Evolutionary conservation across 2,329 filamentous ascomycete species (phyloP).

Genomic region (Microcyclospora tardicrescens): DNA sequence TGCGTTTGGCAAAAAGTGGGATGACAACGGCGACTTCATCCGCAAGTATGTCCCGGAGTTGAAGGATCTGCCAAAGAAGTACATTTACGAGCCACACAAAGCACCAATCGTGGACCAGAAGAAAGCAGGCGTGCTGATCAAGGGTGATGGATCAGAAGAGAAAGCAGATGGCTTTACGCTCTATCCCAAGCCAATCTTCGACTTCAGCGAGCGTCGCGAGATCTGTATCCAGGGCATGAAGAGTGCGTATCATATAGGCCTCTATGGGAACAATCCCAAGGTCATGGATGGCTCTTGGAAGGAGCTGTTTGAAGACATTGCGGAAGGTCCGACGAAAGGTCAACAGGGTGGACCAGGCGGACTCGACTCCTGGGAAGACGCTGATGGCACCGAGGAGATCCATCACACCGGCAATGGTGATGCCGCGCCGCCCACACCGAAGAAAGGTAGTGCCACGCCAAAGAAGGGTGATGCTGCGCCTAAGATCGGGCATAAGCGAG

Average conservation of each 20-base stretch:
- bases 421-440: slow-evolving; percentile 1
- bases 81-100: slow-evolving; percentile 71
- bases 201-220: slow-evolving; percentile 50
- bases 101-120: slow-evolving; percentile 56
- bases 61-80: slow-evolving; percentile 48
- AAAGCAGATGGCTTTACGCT: slow-evolving; percentile 30
- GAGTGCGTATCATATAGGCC: slow-evolving; percentile 50
- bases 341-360: slow-evolving; percentile 27
- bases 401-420: slow-evolving; percentile 5
- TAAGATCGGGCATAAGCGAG: slow-evolving; percentile 19
- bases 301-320: slow-evolving; percentile 34
- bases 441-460: slow-evolving; percentile 1
- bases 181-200: slow-evolving; percentile 68
- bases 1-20: slow-evolving; percentile 64
- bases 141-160: slow-evolving; percentile 34
- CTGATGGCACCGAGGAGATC: slow-evolving; percentile 11
- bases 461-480: slow-evolving; percentile 3
- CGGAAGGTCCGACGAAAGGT: slow-evolving; percentile 33
- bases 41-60: slow-evolving; percentile 56
- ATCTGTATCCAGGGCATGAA: slow-evolving; percentile 58
- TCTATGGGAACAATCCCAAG: slow-evolving; percentile 50
- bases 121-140: slow-evolving; percentile 51
- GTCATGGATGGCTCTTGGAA: slow-evolving; percentile 50
- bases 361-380: slow-evolving; percentile 16
- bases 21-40: slow-evolving; percentile 53